These are phyloP conservation scores for Biscogniauxia marginata DNA, from an alignment of 2,329 filamentous ascomycete species.

Conservation along the genomic window DNA sequence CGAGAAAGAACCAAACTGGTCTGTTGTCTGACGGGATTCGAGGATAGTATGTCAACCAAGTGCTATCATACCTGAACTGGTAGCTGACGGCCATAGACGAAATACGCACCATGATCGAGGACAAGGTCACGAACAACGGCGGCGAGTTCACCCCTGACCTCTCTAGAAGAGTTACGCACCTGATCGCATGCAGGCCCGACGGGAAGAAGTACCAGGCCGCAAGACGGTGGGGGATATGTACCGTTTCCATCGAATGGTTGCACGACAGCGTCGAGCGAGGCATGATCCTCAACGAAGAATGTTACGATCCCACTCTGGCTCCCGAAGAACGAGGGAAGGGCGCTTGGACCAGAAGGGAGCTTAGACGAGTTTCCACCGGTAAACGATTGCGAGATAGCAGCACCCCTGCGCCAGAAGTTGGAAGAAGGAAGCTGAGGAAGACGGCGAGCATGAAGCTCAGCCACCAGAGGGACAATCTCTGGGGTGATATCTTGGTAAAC, in stretches of 20 bases:
- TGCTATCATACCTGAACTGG: not conserved
- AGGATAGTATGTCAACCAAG: constrained; percentile 41
- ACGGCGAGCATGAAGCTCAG: constrained; percentile 82
- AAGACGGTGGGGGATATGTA: constrained; percentile 74
- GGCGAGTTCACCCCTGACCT: constrained; percentile 86
- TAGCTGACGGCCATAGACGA: constrained; percentile 43
- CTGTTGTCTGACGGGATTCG: constrained; percentile 58
- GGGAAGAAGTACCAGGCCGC: constrained; percentile 91
- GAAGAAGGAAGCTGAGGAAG: constrained; percentile 79
- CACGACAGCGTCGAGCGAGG: constrained; percentile 77
- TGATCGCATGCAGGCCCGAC: constrained; percentile 75
- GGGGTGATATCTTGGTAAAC: constrained; percentile 78
- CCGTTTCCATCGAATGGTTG: constrained; percentile 84
- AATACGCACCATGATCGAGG: constrained; percentile 68
- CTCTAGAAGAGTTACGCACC: constrained; percentile 80
- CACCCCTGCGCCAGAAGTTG: constrained; percentile 47
- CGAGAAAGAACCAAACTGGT: constrained; percentile 42
- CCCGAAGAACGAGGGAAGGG: constrained; percentile 70
- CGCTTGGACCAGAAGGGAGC: constrained; percentile 64
- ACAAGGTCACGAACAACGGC: constrained; percentile 66
- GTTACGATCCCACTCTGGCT: constrained; percentile 75
- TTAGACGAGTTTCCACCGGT: constrained; percentile 47
- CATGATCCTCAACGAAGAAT: constrained; percentile 86
- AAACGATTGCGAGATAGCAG: constrained; percentile 59
- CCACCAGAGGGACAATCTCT: constrained; percentile 79